Evolutionary conservation across 2,329 filamentous ascomycete species (phyloP), one percentile per base, ranked within the genome.

Genomic region (Colletotrichum zoysiae): DNA sequence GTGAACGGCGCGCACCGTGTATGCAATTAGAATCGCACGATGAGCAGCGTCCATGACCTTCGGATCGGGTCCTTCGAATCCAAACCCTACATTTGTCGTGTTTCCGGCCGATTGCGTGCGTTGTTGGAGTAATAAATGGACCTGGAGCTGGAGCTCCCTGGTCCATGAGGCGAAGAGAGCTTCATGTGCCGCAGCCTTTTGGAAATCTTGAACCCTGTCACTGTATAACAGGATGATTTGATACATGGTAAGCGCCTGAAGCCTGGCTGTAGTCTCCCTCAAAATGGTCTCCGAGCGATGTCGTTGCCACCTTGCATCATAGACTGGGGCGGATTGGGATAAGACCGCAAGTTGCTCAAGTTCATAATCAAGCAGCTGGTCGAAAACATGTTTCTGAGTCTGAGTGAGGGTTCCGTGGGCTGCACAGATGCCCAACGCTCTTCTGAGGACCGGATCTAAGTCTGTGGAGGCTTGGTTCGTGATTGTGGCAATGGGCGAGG

Each of bases 221-320:
- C 66, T 69, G 35, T 65, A 69, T 11, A 42, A n/a, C 35, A 55
- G 51, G 5, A 69, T 69, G 16, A 69, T 69, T n/a, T 69, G 66
- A 35, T 65, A 59, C 60, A 69, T 44, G 18, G 3, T 65, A n/a
- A 69, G 44, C 12, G 60, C 51, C 30, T 69, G 66, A 23, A 69
- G 53, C 18, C 60, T 57, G 3, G 44, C 35, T 2, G 56, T 38
- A 2, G 33, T 48, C 30, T 58, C 53, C 42, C 1, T 35, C 3
- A 69, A 3, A 16, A n/a, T n/a, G 4, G 20, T 12, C 16, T 57
- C 53, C 8, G 51, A 35, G 2, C 23, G 14, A 1, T 5, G 40
- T 3, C 42, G 38, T 35, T 44, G 33, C 18, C 44, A 56, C n/a
- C 40, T 30, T 26, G 33, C n/a, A 38, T 58, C 23, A 14, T 48